phyloP scores from a whole-genome alignment of 2,329 filamentous ascomycete genomes.

The Xylaria sp. region DNA sequence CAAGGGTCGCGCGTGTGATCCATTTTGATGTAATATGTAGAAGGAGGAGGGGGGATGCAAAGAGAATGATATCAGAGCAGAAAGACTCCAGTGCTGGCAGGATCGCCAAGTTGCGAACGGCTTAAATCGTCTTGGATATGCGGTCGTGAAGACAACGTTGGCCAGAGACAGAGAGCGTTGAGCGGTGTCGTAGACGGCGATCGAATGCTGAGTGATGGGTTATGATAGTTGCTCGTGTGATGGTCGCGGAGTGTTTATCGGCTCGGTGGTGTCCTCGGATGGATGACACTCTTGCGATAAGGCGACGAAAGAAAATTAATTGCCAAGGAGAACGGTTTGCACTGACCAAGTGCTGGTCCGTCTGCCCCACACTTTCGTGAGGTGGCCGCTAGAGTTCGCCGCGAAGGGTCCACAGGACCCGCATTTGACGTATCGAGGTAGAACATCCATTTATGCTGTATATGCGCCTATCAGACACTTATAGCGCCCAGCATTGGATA shows the following conservation, averaged over 20 bases:
- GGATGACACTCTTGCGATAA: constrained; percentile 21
- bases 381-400: constrained; percentile 9
- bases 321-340: neutral
- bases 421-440: neutral
- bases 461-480: constrained; percentile 23
- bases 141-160: neutral
- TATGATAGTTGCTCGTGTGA: neutral
- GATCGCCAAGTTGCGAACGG: constrained; percentile 7
- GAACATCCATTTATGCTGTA: neutral
- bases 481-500: neutral
- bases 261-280: neutral
- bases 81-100: constrained; percentile 4
- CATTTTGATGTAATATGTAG: constrained; percentile 62
- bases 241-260: neutral
- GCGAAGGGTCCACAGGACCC: neutral
- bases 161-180: neutral
- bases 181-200: neutral
- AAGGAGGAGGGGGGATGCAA: constrained; percentile 18
- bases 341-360: neutral
- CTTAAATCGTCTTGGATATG: neutral
- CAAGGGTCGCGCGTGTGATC: constrained; percentile 98
- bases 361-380: neutral
- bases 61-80: neutral
- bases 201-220: neutral
- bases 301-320: constrained; percentile 34